Evolutionary conservation across 1,284 basidiomycete genomes (phyloP), one percentile per base, ranked within the genome.

Genomic region (Irpex sp.): DNA sequence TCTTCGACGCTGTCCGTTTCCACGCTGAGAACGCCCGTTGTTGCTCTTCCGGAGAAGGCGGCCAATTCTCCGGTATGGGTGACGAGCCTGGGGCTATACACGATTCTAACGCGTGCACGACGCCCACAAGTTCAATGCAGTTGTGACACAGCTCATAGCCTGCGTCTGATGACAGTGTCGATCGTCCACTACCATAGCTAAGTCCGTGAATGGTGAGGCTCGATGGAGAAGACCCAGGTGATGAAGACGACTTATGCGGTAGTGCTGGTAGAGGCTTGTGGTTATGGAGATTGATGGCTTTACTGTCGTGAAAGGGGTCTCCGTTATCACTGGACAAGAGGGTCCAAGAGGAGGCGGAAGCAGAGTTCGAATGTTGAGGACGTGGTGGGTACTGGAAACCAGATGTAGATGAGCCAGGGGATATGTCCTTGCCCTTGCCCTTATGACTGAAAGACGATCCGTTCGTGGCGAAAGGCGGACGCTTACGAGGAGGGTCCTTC

Each of bases 111-210:
- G 93, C 87, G 71, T 96, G 94, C 36, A 83, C 78, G 17, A 94
- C 85, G 5, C 94, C 94, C 19, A 85, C 88, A 15, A 80, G 76
- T 70, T 92, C 89, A 47, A 96, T 83, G 70, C 94, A 97, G 11
- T 78, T 80, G 0, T 85, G 80, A 73, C 94, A 97, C 31, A 96
- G 83, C 73, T 96, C 94, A 72, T 90, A 95, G 0, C 94, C 94
- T 17, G 70, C 43, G 8, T 51, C 64, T 19, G 36, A 15, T 1
- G 61, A 58, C 9, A 54, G 53, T 47, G 59, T 47, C 58, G 67
- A 58, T 61, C 66, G 37, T 11, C 57, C 19, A 35, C 56, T 55
- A 54, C 19, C 59, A 21, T 31, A 37, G 39, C 35, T 50, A 3
- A 50, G 35, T 15, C 53, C 21, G 19, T 50, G 66, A 5, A 68